Evolutionary conservation across 768 basidiomycete species (phyloP), one percentile per base, ranked within the genome.

Genomic region (Dioszegia aurantiaca): DNA sequence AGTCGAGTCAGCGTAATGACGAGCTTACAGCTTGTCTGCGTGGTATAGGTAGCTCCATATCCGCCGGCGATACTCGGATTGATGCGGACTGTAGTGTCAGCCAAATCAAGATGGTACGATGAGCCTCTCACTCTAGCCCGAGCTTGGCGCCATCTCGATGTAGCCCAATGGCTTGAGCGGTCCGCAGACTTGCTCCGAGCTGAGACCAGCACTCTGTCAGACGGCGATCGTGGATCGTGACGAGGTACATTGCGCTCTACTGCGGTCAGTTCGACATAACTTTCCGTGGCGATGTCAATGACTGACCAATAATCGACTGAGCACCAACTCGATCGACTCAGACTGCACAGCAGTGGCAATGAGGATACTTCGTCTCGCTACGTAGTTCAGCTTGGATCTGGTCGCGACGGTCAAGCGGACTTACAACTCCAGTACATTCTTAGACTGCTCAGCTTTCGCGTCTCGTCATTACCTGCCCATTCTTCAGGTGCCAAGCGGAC

Each of bases 161-260:
- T 33, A 97, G 78, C 9, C 92, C 93, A 21, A 97, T 83, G 2
- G 92, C 92, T 69, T 94, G 91, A 9, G 91, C 92, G 30, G 92
- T 95, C 59, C 91, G 79, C 14, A 97, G 86, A 46, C 90, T 90
- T 5, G 92, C 91, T 33, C 92, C 92, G 17, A 97, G 80, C 69
- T 94, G 90, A 73, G 89, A 90, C 90, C 92, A 97, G 69, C 91
- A 92, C 78, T 95, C 92, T 8, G 91, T 92, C 58, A 94, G 87
- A 45, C 77, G 69, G 26, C 77, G 58, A 60, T 78, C 77, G 46
- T 78, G 77, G 8, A 78, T 73, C 51, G 77, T 52, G 12, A 83
- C 80, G 47, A 85, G 72, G 66, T 84, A 83, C 62, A 88, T 80
- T 54, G 90, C 89, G 49, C 83, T 85, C 84, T 86, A 64, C 31